phyloP scores from a whole-genome alignment of 768 basidiomycete genomes.

The Phaffia tasmanica region DNA sequence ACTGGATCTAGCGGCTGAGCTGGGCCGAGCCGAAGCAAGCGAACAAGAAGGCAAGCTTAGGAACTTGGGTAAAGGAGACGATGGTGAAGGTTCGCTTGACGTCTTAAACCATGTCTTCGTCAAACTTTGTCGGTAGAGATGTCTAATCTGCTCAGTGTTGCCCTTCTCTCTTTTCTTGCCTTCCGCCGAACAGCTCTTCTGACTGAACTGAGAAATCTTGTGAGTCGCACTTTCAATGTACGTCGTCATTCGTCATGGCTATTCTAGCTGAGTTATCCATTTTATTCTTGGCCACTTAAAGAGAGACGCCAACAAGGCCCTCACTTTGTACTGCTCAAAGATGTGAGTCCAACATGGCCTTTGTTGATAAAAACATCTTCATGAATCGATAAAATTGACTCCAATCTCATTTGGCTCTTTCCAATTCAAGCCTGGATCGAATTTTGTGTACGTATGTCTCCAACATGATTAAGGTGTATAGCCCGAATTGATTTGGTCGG shows the following conservation, averaged over 20 bases:
- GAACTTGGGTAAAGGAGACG: conserved; percentile 28
- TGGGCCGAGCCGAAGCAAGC: conserved; percentile 71
- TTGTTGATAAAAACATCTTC: too few relatives aligned
- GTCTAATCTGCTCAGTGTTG: background rate
- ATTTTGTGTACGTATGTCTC: conserved; percentile 4
- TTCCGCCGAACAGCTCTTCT: conserved; percentile 46
- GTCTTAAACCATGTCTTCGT: background rate
- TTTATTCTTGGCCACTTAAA: too few relatives aligned
- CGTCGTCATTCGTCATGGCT: too few relatives aligned
- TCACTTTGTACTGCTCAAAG: conserved; percentile 19
- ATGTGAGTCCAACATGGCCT: background rate
- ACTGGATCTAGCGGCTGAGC: conserved; percentile 78
- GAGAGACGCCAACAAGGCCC: conserved; percentile 23
- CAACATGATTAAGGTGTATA: background rate
- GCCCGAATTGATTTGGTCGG: background rate
- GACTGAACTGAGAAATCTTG: conserved; percentile 73
- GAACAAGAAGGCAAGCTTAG: conserved; percentile 25
- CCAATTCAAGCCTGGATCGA: background rate
- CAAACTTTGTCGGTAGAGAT: background rate
- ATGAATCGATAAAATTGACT: too few relatives aligned
- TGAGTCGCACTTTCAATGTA: conserved; percentile 52
- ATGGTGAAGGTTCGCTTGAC: conserved; percentile 27
- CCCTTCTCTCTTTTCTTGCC: background rate
- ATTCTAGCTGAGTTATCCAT: too few relatives aligned
- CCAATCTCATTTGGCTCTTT: too few relatives aligned